A percentile compares a stretch with the other conserved stretches of the same genome.
Evolutionary conservation across 176 grass and related monocot species (phyloP).

Genomic region (Otatea glauca): DNA sequence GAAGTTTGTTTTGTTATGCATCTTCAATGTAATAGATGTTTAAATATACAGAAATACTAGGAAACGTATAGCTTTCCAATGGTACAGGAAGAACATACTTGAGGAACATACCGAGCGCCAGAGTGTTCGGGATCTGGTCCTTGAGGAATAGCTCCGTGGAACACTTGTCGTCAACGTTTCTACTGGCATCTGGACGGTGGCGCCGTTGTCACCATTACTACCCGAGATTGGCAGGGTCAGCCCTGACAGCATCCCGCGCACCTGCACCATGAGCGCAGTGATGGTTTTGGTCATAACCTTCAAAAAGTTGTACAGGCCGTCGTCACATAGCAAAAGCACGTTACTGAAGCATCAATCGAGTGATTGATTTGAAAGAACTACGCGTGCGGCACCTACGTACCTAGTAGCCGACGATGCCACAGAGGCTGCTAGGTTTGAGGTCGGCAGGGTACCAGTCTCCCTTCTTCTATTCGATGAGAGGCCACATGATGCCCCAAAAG

Average conservation of each 20-base stretch:
- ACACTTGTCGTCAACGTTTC: constrained; percentile 63
- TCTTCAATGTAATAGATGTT: too few relatives aligned
- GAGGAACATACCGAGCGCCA: constrained; percentile 54
- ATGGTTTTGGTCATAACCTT: constrained; percentile 62
- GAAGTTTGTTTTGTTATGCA: too few relatives aligned
- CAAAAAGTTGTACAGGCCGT: constrained; percentile 81
- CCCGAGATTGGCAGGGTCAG: constrained; percentile 46
- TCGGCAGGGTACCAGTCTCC: constrained; percentile 78
- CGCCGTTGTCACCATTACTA: background rate
- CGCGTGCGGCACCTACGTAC: background rate
- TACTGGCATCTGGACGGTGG: background rate
- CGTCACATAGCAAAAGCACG: background rate
- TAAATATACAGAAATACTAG: too few relatives aligned
- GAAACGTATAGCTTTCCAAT: too few relatives aligned
- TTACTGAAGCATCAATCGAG: background rate
- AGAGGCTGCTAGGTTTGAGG: constrained; percentile 74
- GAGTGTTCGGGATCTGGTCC: constrained; percentile 70
- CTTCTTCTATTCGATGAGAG: constrained; percentile 72
- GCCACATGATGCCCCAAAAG: constrained; percentile 95
- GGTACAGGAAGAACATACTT: too few relatives aligned
- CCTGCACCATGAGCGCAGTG: constrained; percentile 44
- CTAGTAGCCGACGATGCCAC: constrained; percentile 70
- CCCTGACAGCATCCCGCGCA: constrained; percentile 45
- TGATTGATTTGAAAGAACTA: background rate
- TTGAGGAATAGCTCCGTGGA: constrained; percentile 61